Conservation (phyloP, 1,284 basidiomycete species). For the Schizophyllum amplum region DNA sequence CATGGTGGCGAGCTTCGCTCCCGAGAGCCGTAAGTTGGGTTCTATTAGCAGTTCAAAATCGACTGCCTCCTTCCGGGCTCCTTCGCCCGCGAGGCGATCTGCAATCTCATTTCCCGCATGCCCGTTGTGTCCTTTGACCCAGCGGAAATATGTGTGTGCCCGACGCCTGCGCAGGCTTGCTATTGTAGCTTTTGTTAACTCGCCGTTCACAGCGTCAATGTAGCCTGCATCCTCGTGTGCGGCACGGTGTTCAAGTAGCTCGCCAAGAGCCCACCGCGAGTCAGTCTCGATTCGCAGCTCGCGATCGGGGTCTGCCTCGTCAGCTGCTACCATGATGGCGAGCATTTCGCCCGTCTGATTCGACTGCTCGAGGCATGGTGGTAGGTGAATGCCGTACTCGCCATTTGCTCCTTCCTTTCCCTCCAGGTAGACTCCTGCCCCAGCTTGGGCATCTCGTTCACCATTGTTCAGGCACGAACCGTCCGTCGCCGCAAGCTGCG, state of each 20-base stretch:
- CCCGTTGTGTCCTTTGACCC: slow-evolving; percentile 13
- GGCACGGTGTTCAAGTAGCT: slow-evolving; percentile 6
- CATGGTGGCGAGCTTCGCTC: slow-evolving; percentile 13
- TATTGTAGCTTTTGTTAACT: slow-evolving; percentile 3
- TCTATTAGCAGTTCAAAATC: not conserved
- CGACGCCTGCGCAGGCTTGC: slow-evolving; percentile 1
- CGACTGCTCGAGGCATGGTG: slow-evolving; percentile 7
- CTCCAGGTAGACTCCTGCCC: slow-evolving; percentile 15
- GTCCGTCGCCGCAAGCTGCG: slow-evolving; percentile 12
- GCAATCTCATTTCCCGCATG: slow-evolving; percentile 11
- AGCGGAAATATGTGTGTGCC: slow-evolving; percentile 3
- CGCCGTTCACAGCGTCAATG: slow-evolving; percentile 5
- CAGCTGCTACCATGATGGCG: slow-evolving; percentile 7
- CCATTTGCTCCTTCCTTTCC: slow-evolving; percentile 11
- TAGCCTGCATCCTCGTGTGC: slow-evolving; percentile 14
- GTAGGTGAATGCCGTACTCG: slow-evolving; percentile 9
- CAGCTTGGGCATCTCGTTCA: slow-evolving; percentile 7
- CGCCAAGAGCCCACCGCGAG: slow-evolving; percentile 9
- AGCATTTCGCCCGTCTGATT: slow-evolving; percentile 18
- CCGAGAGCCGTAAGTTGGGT: slow-evolving; percentile 4
- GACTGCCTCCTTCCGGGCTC: not conserved
- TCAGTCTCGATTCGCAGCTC: slow-evolving; percentile 4
- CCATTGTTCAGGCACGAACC: slow-evolving; percentile 18
- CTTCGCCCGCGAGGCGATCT: slow-evolving; percentile 7
- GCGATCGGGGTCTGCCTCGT: not conserved